Evolutionary conservation across 768 basidiomycete species (phyloP).

Genomic region (Hirschioporus abietinus): DNA sequence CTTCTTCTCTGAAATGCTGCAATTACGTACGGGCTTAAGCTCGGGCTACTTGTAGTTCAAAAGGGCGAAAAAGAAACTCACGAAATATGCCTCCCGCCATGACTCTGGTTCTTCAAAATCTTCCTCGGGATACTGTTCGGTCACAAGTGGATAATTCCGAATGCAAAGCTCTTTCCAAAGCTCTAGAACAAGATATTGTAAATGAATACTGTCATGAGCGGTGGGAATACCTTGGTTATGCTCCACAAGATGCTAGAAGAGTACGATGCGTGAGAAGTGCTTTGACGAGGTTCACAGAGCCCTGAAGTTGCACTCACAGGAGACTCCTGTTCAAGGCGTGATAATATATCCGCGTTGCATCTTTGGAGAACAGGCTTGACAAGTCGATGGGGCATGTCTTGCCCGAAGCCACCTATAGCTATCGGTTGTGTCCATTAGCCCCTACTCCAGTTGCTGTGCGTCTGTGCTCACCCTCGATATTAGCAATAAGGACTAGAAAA

Average conservation of each 20-base stretch:
- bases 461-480: slow-evolving; percentile 7
- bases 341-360: slow-evolving; percentile 66
- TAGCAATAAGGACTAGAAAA: slow-evolving; percentile 7
- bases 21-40: slow-evolving; percentile 12
- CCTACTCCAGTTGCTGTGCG: neutral
- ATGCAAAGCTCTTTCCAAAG: slow-evolving; percentile 65
- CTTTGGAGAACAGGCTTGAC: slow-evolving; percentile 70
- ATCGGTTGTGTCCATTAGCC: slow-evolving; percentile 9
- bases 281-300: slow-evolving; percentile 6
- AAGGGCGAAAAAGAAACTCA: slow-evolving; percentile 29
- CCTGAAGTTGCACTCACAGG: slow-evolving; percentile 43
- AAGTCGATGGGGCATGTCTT: slow-evolving; percentile 50
- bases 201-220: slow-evolving; percentile 5
- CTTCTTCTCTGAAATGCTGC: slow-evolving; percentile 52
- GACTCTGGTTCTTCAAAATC: slow-evolving; percentile 44
- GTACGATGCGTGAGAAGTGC: neutral
- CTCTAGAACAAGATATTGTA: slow-evolving; percentile 32
- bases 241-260: slow-evolving; percentile 13
- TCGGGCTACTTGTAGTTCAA: slow-evolving; percentile 2
- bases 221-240: slow-evolving; percentile 16
- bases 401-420: slow-evolving; percentile 60
- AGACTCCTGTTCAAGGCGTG: slow-evolving; percentile 61
- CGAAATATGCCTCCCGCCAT: slow-evolving; percentile 69
- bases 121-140: slow-evolving; percentile 39
- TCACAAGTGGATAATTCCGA: slow-evolving; percentile 50